Evolutionary conservation across 345 rosid species (phyloP).

Genomic region (Turritis glabra): DNA sequence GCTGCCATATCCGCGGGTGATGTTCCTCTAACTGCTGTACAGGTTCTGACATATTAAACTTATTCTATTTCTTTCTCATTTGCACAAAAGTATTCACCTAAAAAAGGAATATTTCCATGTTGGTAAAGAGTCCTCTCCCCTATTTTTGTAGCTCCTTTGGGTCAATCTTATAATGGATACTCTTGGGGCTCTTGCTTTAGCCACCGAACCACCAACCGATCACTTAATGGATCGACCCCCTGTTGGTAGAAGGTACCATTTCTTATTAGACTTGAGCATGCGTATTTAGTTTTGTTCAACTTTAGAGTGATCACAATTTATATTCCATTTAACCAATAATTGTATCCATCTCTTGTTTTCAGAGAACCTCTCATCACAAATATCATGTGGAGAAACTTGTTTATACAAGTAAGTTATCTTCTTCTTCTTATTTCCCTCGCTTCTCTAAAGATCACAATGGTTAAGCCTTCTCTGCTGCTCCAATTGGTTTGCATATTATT

Average conservation of each 20-base stretch:
- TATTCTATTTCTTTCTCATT: neutral
- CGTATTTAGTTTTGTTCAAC: neutral
- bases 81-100: neutral
- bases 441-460: neutral
- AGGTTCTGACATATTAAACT: constrained; percentile 48
- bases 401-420: constrained; percentile 64
- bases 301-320: neutral
- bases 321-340: neutral
- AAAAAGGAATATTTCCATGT: neutral
- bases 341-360: constrained; percentile 12
- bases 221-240: constrained; percentile 89
- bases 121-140: constrained; percentile 10
- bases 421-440: neutral
- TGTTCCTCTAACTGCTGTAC: constrained; percentile 96
- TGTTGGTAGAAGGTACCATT: constrained; percentile 84
- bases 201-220: constrained; percentile 98
- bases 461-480: neutral
- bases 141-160: constrained; percentile 79
- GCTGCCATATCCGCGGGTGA: constrained; percentile 94
- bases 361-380: constrained; percentile 97
- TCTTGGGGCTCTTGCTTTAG: constrained; percentile 96
- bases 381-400: constrained; percentile 98
- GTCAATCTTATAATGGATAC: constrained; percentile 99
- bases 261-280: neutral
- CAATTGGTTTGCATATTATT: constrained; percentile 22